phyloP scores from a whole-genome alignment of 495 filamentous ascomycete species.

The Penicillium atrosanguineum region DNA sequence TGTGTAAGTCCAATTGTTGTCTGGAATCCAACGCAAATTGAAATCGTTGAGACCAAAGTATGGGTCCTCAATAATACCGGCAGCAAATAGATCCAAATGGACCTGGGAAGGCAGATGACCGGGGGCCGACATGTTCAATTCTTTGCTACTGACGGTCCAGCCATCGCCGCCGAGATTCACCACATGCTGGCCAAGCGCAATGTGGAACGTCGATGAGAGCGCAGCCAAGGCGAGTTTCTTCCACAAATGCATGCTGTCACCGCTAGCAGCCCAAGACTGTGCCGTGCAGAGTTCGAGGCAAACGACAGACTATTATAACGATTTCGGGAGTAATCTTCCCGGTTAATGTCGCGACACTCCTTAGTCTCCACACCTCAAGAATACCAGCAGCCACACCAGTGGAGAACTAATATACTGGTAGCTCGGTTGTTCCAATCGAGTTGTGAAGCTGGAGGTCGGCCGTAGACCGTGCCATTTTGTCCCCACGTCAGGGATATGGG shows the following conservation, averaged over 20 bases:
- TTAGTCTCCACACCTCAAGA: background rate
- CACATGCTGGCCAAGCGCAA: slow-evolving; percentile 34
- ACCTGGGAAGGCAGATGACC: slow-evolving; percentile 61
- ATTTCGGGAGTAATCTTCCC: background rate
- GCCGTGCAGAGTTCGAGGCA: background rate
- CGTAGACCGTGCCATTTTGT: slow-evolving; percentile 3
- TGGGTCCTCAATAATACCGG: slow-evolving; percentile 45
- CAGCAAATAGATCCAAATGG: slow-evolving; percentile 58
- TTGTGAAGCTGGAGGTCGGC: background rate
- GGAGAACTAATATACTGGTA: background rate
- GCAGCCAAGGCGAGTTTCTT: slow-evolving; percentile 12
- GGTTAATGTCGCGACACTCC: slow-evolving; percentile 2
- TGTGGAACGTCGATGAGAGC: slow-evolving; percentile 13
- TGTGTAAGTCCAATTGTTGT: slow-evolving; percentile 64
- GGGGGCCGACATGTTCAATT: slow-evolving; percentile 54
- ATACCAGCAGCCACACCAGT: slow-evolving; percentile 3
- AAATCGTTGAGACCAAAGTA: slow-evolving; percentile 61
- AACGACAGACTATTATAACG: background rate
- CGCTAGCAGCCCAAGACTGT: background rate
- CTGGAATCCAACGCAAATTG: slow-evolving; percentile 58
- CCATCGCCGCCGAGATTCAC: slow-evolving; percentile 49
- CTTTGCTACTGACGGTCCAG: slow-evolving; percentile 57
- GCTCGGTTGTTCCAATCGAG: slow-evolving; percentile 2
- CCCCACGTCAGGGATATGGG: background rate
- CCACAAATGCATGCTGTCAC: slow-evolving; percentile 20